These are phyloP conservation scores for Dysphania ambrosioides DNA, from an alignment of 148 eudicot species.

Conservation along the genomic window DNA sequence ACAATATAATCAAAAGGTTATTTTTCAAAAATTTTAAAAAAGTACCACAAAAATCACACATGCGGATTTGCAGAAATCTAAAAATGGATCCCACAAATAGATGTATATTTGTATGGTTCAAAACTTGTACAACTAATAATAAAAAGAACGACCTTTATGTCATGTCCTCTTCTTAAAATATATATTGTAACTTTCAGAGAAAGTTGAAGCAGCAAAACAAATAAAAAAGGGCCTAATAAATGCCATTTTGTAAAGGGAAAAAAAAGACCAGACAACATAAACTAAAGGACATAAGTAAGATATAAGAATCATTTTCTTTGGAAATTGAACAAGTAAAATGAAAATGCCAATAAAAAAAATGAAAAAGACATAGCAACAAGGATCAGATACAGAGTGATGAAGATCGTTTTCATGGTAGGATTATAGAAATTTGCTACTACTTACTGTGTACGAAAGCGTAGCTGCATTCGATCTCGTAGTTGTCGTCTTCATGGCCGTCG, in stretches of 20 bases:
- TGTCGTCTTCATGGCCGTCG: conserved; percentile 40
- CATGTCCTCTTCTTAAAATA: conserved; percentile 17
- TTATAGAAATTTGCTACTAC: conserved; percentile 28
- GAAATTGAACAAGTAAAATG: background rate
- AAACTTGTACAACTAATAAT: conserved; percentile 1
- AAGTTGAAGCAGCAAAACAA: background rate
- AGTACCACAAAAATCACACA: conserved; percentile 32
- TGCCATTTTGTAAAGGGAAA: background rate
- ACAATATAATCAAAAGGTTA: too few relatives aligned
- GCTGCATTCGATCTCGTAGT: conserved; percentile 50
- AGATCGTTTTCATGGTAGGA: background rate
- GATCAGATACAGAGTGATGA: background rate
- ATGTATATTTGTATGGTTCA: conserved; percentile 25
- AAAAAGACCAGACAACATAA: conserved; percentile 20
- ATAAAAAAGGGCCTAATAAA: background rate
- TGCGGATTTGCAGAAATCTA: conserved; percentile 31
- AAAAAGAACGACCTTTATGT: background rate
- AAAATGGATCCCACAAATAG: conserved; percentile 33
- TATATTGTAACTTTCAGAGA: conserved; percentile 6
- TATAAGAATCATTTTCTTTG: background rate
- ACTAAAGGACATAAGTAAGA: conserved; percentile 1
- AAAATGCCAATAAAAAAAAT: background rate
- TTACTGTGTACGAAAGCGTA: conserved; percentile 72
- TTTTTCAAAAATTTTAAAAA: background rate
- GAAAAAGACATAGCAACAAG: conserved; percentile 4